These are phyloP conservation scores for Solanum hybrid DNA, from an alignment of 305 asterid genomes.

Conservation along the genomic window DNA sequence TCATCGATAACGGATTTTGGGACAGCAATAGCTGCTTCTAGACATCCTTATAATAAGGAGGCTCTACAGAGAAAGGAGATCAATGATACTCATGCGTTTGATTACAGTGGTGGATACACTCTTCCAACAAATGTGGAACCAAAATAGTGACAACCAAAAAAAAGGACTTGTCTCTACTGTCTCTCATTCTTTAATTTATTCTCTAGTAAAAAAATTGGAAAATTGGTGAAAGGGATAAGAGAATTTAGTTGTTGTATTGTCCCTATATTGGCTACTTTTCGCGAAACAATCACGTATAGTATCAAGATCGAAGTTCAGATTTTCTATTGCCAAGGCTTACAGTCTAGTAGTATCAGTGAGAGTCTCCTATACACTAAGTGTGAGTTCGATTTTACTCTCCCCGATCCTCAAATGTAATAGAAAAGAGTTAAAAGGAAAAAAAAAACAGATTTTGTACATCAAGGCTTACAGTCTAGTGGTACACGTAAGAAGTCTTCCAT, in stretches of 20 bases:
- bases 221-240: neutral
- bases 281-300: neutral
- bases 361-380: neutral
- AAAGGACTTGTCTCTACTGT: neutral
- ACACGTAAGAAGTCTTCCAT: neutral
- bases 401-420: neutral
- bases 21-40: slow-evolving; percentile 23
- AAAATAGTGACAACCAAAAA: slow-evolving; percentile 15
- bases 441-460: neutral
- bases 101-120: slow-evolving; percentile 52
- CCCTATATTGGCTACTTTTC: neutral
- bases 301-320: neutral
- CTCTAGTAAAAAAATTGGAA: neutral
- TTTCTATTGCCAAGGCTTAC: neutral
- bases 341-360: neutral
- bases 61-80: slow-evolving; percentile 20
- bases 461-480: neutral
- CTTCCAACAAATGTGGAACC: slow-evolving; percentile 46
- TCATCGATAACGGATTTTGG: slow-evolving; percentile 78
- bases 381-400: neutral
- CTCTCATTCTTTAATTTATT: slow-evolving; percentile 8
- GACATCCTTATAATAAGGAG: slow-evolving; percentile 47
- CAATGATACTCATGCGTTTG: slow-evolving; percentile 44
- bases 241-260: neutral
- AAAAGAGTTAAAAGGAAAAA: no score